These are phyloP conservation scores for Ophiocordyceps unilateralis DNA, from an alignment of 2,329 filamentous ascomycete genomes.

Conservation along the genomic window DNA sequence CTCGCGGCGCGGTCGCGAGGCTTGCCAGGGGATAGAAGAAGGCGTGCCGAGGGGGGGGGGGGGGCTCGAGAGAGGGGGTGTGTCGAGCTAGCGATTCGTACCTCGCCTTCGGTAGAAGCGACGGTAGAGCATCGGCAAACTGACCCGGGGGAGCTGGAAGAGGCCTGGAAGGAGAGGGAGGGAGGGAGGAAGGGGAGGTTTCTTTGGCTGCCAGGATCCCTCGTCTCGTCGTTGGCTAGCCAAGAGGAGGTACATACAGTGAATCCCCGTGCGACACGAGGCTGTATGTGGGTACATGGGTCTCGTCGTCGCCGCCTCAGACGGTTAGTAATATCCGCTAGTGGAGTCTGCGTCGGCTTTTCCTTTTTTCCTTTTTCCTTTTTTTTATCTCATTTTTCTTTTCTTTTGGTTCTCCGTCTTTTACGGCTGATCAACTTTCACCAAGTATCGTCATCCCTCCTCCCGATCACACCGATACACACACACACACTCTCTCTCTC, in stretches of 20 bases:
- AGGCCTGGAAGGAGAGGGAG: background rate
- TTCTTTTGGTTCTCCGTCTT: background rate
- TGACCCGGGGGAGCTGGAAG: background rate
- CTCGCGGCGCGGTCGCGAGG: background rate
- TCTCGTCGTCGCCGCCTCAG: no score
- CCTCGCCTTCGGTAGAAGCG: background rate
- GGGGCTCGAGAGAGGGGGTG: background rate
- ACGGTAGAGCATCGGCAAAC: background rate
- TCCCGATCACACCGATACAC: no score
- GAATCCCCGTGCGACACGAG: no score
- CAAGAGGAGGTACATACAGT: no score
- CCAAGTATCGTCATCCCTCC: no score
- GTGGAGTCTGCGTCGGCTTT: background rate
- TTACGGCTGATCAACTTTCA: no score
- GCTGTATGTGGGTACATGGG: no score
- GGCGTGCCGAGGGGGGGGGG: background rate
- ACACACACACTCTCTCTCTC: background rate
- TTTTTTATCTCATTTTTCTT: no score
- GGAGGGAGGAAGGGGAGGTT: background rate
- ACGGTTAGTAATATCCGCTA: background rate
- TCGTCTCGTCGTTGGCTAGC: background rate
- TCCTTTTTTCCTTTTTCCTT: background rate
- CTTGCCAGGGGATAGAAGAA: no score
- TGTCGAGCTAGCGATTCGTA: no score
- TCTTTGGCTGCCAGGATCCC: background rate